Conservation (phyloP, 768 basidiomycete species). For the Mycena albidolilacea region DNA sequence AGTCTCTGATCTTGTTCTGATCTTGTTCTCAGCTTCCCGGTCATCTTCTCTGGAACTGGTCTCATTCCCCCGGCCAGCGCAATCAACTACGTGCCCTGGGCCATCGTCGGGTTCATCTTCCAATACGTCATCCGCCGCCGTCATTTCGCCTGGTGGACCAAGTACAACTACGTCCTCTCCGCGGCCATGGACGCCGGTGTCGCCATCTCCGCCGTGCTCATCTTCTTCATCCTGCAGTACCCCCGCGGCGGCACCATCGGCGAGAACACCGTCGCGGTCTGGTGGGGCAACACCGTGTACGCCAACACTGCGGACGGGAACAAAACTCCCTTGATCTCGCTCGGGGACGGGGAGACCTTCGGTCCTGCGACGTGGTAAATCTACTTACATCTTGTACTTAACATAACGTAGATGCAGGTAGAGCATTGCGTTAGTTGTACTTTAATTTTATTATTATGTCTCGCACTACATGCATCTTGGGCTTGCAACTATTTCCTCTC, state of each 20-base stretch:
- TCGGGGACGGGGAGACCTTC: slow-evolving; percentile 14
- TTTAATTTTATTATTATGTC: slow-evolving; percentile 22
- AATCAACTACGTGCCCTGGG: slow-evolving; percentile 80
- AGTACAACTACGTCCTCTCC: slow-evolving; percentile 68
- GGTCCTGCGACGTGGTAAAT: slow-evolving; percentile 10
- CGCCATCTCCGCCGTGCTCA: slow-evolving; percentile 60
- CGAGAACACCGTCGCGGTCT: slow-evolving; percentile 53
- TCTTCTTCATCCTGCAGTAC: slow-evolving; percentile 68
- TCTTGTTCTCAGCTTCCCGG: slow-evolving; percentile 56
- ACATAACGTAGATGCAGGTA: background rate
- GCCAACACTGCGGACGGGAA: slow-evolving; percentile 36
- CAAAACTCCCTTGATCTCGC: slow-evolving; percentile 19
- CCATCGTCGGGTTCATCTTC: slow-evolving; percentile 76
- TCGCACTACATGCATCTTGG: slow-evolving; percentile 5
- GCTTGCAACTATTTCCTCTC: background rate
- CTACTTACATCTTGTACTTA: background rate
- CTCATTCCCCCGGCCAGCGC: slow-evolving; percentile 79
- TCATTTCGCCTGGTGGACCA: slow-evolving; percentile 80
- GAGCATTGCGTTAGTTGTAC: slow-evolving; percentile 15
- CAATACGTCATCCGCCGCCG: slow-evolving; percentile 71
- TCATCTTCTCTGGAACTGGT: slow-evolving; percentile 74
- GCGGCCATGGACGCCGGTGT: slow-evolving; percentile 70
- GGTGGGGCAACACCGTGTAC: slow-evolving; percentile 68
- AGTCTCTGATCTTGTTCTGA: background rate
- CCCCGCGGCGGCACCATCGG: slow-evolving; percentile 63